Percentiles rank a stretch among this genome's conserved stretches.
Conservation (phyloP, 805 yeast species). For the Yamadazyma kitorensis region DNA sequence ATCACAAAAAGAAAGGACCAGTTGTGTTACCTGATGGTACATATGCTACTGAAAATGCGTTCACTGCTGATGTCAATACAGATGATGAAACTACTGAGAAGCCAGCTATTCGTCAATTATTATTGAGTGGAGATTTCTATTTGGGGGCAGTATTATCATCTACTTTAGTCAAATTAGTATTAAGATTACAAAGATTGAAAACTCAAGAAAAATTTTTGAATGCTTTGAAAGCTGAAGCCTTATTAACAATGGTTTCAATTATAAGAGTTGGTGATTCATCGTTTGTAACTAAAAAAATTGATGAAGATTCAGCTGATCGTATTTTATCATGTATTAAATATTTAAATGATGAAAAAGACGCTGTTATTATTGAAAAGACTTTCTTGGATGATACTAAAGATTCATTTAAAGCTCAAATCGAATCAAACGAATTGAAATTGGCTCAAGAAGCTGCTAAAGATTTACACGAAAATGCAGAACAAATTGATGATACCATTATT, state of each 20-base stretch:
- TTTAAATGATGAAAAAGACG: constrained; percentile 62
- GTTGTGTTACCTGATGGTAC: constrained; percentile 98
- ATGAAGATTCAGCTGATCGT: constrained; percentile 96
- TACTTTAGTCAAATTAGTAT: constrained; percentile 81
- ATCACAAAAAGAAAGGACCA: constrained; percentile 52
- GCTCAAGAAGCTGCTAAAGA: constrained; percentile 55
- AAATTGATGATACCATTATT: constrained; percentile 71
- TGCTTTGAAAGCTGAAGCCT: constrained; percentile 91
- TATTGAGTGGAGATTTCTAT: constrained; percentile 86
- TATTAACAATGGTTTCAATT: constrained; percentile 87
- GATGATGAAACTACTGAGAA: constrained; percentile 34
- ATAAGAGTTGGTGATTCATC: constrained; percentile 81
- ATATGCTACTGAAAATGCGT: constrained; percentile 90
- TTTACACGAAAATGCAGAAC: constrained; percentile 62
- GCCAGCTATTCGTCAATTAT: constrained; percentile 78
- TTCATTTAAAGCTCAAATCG: constrained; percentile 75
- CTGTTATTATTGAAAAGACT: constrained; percentile 55
- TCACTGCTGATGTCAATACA: constrained; percentile 49
- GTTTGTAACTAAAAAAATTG: constrained; percentile 70
- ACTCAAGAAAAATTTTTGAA: constrained; percentile 59
- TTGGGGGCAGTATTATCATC: constrained; percentile 85
- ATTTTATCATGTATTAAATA: constrained; percentile 82
- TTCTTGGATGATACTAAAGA: constrained; percentile 85
- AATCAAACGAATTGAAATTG: constrained; percentile 54
- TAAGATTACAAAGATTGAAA: constrained; percentile 64